Evolutionary conservation across 148 eudicot genomes (phyloP), one percentile per base, ranked within the genome.

Genomic region (Arctostaphylos glauca): DNA sequence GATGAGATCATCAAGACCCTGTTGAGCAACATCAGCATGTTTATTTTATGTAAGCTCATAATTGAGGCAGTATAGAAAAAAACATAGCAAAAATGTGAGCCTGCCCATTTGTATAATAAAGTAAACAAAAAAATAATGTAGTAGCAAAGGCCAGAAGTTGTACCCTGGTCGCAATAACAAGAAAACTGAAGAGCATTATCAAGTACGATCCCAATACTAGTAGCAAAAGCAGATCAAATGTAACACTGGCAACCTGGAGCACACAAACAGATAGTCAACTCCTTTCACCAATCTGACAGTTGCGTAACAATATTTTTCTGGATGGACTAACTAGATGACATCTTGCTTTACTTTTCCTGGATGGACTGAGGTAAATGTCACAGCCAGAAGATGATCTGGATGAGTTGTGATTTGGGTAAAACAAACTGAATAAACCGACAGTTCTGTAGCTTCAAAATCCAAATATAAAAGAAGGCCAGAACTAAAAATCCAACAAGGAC

Each of bases 191-290:
- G 77, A 97, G 94, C 19, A 90, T 88, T 78, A 97, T 93, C 85
- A 97, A 79, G 91, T 97, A 97, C 8, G 98, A 95, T 77, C 99
- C 99, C 87, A 97, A 85, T n/a, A 92, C 94, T 50, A 94, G 93
- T 80, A 92, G 88, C 91, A 94, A 84, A 73, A 97, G 93, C 90
- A 97, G 87, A 89, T 94, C 99, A 70, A 94, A 94, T 48, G 99
- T 93, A 77, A 97, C 96, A 71, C 98, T 97, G 23, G 99, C 97
- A 66, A 94, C 99, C 99, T 97, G 96, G 81, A 89, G 85, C 4
- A 77, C 50, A 49, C 41, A 77, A 82, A 83, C 80, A 74, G 74
- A 49, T 59, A 7, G 62, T 81, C n/a, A 78, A 38, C 3, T n/a
- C 15, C 58, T 23, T 53, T 70, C 19, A 68, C 50, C 62, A 62